A percentile compares a stretch with the other conserved stretches of the same genome.
Evolutionary conservation across 106 monocot genomes (phyloP).

Genomic region (Apostasia ramifera): DNA sequence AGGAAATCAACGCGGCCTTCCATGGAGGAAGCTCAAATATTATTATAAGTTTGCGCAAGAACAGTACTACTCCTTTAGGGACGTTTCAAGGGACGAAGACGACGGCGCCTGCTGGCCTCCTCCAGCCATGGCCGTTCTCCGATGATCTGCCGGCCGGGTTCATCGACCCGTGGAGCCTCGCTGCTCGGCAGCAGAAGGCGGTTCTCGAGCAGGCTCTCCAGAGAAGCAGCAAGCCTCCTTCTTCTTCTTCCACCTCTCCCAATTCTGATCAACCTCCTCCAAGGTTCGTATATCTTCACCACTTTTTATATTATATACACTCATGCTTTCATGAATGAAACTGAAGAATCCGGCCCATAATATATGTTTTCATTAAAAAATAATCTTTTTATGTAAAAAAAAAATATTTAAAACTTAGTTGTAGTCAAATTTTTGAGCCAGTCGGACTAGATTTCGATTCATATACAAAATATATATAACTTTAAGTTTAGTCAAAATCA

Average conservation of each 20-base stretch:
- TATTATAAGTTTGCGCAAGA: neutral
- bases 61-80: neutral
- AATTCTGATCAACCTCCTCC: neutral
- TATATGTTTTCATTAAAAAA: neutral
- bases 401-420: neutral
- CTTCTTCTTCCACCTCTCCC: neutral
- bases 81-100: neutral
- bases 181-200: constrained; percentile 55
- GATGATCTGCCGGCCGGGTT: constrained; percentile 14
- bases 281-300: constrained; percentile 2
- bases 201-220: constrained; percentile 28
- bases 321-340: neutral
- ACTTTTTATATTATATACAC: neutral
- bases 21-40: neutral
- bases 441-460: neutral
- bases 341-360: too few species aligned
- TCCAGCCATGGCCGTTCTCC: neutral
- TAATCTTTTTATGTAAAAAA: neutral
- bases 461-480: neutral
- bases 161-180: constrained; percentile 54
- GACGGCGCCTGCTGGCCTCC: too few species aligned
- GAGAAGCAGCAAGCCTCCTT: neutral
- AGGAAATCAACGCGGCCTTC: neutral
- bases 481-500: neutral
- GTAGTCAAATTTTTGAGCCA: neutral